These are phyloP conservation scores for Fusarium sp. DNA, from an alignment of 2,329 filamentous ascomycete species.

Conservation along the genomic window DNA sequence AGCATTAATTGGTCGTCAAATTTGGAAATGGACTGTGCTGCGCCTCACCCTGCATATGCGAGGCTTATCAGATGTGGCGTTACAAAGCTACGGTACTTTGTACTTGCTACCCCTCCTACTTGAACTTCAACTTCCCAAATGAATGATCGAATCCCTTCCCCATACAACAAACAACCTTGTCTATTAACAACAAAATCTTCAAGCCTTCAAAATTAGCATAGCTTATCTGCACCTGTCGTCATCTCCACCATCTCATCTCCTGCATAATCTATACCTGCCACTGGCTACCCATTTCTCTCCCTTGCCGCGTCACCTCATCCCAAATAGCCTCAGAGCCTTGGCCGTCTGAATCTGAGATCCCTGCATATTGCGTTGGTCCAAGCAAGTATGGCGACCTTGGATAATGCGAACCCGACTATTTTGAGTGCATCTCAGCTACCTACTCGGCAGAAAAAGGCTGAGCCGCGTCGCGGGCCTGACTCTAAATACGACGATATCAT, in stretches of 20 bases:
- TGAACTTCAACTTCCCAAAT: conserved; percentile 25
- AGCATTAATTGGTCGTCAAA: conserved; percentile 5
- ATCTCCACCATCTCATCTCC: conserved; percentile 40
- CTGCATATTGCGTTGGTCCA: conserved; percentile 21
- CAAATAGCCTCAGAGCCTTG: conserved; percentile 27
- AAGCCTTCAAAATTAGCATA: conserved; percentile 32
- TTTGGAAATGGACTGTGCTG: conserved; percentile 26
- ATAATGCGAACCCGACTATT: conserved; percentile 94
- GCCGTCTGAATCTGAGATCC: conserved; percentile 21
- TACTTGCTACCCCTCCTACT: conserved; percentile 36
- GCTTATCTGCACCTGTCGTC: conserved; percentile 22
- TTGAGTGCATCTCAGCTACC: conserved; percentile 89
- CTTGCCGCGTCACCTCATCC: conserved; percentile 17
- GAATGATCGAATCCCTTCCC: conserved; percentile 20
- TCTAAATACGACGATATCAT: conserved; percentile 62
- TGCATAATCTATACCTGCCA: conserved; percentile 8
- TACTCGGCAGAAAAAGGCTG: conserved; percentile 71
- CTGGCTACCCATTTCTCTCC: conserved; percentile 3
- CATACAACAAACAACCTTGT: conserved; percentile 35
- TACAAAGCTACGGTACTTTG: not conserved
- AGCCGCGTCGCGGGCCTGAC: conserved; percentile 61
- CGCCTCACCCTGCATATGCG: conserved; percentile 32
- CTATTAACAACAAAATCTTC: conserved; percentile 26
- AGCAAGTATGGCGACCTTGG: conserved; percentile 53
- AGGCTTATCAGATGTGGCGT: conserved; percentile 45